These are phyloP conservation scores for Colletotrichum ledebouriae DNA, from an alignment of 2,329 filamentous ascomycete genomes.

Conservation along the genomic window DNA sequence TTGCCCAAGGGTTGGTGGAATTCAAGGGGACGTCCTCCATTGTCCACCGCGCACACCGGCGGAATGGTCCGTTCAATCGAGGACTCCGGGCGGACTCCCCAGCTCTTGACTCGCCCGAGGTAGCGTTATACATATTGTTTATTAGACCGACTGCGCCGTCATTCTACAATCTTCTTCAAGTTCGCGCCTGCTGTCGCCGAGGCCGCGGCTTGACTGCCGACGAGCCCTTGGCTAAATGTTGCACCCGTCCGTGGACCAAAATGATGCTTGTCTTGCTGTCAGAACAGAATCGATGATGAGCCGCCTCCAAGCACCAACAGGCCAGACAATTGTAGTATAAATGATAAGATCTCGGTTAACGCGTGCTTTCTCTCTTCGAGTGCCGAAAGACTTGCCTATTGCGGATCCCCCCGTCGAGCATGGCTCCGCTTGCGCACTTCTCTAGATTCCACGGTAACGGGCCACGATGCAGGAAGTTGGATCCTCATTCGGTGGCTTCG, in stretches of 20 bases:
- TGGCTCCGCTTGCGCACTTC: too few relatives aligned
- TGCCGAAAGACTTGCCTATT: neutral
- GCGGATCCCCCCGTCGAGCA: too few relatives aligned
- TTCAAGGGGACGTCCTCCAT: neutral
- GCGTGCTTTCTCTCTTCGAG: neutral
- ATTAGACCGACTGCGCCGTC: slow-evolving; percentile 1
- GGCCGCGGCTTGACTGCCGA: slow-evolving; percentile 6
- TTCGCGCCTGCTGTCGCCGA: neutral
- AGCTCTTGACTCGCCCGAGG: slow-evolving; percentile 22
- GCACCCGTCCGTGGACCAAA: slow-evolving; percentile 14
- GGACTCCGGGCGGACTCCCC: neutral
- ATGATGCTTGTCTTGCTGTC: neutral
- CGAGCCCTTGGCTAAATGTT: slow-evolving; percentile 11
- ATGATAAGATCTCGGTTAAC: neutral
- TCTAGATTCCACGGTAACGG: too few relatives aligned
- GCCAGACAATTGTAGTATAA: neutral
- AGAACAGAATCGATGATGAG: neutral
- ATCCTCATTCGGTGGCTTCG: slow-evolving; percentile 42
- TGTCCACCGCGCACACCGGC: neutral
- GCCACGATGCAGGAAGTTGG: neutral
- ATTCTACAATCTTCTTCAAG: neutral
- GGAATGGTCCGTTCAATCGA: too few relatives aligned
- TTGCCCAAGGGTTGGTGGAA: slow-evolving; percentile 21
- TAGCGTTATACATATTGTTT: slow-evolving; percentile 18
- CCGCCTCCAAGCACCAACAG: slow-evolving; percentile 3